These are phyloP conservation scores for Fusarium illudens DNA, from an alignment of 2,329 filamentous ascomycete species.

Conservation along the genomic window DNA sequence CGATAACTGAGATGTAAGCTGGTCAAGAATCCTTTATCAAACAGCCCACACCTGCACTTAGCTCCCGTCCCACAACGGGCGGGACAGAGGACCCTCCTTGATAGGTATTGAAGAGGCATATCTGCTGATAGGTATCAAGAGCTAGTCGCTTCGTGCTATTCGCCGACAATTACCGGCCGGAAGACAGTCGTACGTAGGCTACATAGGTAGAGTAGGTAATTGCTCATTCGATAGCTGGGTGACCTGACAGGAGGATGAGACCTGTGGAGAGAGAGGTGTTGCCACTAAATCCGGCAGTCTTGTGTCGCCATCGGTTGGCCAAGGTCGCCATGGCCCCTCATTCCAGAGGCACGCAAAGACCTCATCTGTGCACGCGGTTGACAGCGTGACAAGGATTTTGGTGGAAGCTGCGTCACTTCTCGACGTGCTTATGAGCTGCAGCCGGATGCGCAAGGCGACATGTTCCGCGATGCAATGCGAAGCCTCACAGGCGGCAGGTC, in stretches of 20 bases:
- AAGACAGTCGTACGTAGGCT: background rate
- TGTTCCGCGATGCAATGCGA: slow-evolving; percentile 27
- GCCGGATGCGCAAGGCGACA: slow-evolving; percentile 18
- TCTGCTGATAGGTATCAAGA: background rate
- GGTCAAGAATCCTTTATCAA: slow-evolving; percentile 33
- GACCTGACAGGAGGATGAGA: slow-evolving; percentile 11
- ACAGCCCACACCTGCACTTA: slow-evolving; percentile 33
- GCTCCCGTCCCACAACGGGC: slow-evolving; percentile 36
- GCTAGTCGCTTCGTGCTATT: slow-evolving; percentile 8
- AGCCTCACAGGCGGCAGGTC: slow-evolving; percentile 21
- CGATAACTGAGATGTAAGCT: slow-evolving; percentile 29
- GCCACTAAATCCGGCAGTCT: slow-evolving; percentile 2
- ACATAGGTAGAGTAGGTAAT: too few relatives aligned
- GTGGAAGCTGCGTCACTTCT: slow-evolving; percentile 31
- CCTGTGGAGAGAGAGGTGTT: slow-evolving; percentile 11
- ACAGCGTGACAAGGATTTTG: slow-evolving; percentile 18
- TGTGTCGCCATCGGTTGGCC: slow-evolving; percentile 15
- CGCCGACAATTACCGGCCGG: slow-evolving; percentile 12
- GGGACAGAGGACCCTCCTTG: slow-evolving; percentile 36
- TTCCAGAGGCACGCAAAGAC: slow-evolving; percentile 1
- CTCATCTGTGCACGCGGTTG: slow-evolving; percentile 10
- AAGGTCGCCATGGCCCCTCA: slow-evolving; percentile 19
- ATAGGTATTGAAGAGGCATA: slow-evolving; percentile 29
- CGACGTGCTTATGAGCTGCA: slow-evolving; percentile 17
- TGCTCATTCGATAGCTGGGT: slow-evolving; percentile 3